Evolutionary conservation across 2,329 filamentous ascomycete species (phyloP), one percentile per base, ranked within the genome.

Genomic region (Colletotrichum brevisporum): DNA sequence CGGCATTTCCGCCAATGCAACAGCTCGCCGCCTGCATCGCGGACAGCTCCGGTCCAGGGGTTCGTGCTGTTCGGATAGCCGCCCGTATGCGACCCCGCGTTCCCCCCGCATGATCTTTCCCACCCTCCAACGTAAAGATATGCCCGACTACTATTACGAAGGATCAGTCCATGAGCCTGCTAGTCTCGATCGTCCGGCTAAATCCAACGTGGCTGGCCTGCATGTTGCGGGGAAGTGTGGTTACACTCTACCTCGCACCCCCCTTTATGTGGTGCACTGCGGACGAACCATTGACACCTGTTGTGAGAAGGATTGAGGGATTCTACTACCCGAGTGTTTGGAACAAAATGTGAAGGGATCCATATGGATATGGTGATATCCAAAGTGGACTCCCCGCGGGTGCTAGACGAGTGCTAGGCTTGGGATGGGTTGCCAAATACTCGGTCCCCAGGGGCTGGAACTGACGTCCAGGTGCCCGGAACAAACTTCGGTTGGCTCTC

Each of bases 1-100:
- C 18, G 10, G 16, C 47, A 51, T 24, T 60, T 60, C 57, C 57
- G 47, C 57, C 57, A 60, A 60, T 60, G 57, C 57, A 51, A 36
- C 31, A 36, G 31, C 21, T 9, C 31, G 31, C 31, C 8, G 27
- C 27, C 27, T 31, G 27, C 27, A 31, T 31, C 27, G 9, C 31
- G 31, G 31, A 36, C 31, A 36, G 31, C 31, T 36, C 31, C 31
- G 31, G 31, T 36, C 9, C n/a, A 18, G 2, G 26, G 16, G 43
- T 21, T 15, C 5, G 10, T 4, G 47, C 5, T 51, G 31, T n/a
- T 27, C n/a, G 47, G 21, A 18, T 24, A 15, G 39, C 6, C 26
- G n/a, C 6, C 31, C 9, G 16, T 18, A 10, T 26, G 5, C 10
- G 16, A 24, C 56, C 56, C 56, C 56, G 56, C 56, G 56, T 21